Evolutionary conservation across 495 filamentous ascomycete genomes (phyloP).

Genomic region (Aspergillus incahuasiensis): DNA sequence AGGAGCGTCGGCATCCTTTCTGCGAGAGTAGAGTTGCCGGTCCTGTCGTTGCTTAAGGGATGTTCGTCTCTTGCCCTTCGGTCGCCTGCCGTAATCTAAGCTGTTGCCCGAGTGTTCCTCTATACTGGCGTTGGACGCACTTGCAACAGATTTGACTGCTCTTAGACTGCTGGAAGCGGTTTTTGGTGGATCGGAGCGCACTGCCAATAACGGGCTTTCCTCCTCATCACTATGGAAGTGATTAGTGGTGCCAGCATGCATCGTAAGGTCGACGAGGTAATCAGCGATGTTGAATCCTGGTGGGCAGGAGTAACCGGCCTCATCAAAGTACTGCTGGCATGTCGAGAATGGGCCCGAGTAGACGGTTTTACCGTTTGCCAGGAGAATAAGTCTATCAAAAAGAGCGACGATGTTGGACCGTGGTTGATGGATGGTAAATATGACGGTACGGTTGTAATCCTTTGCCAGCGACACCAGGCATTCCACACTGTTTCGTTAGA

Average conservation of each 20-base stretch:
- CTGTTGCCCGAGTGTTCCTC: conserved; percentile 55
- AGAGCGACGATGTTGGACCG: conserved; percentile 99
- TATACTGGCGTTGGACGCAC: conserved; percentile 63
- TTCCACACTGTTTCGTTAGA: conserved; percentile 57
- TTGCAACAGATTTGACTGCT: conserved; percentile 88
- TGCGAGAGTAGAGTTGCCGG: conserved; percentile 82
- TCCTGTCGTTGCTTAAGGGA: conserved; percentile 83
- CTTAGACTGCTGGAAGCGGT: conserved; percentile 82
- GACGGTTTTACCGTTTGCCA: conserved; percentile 84
- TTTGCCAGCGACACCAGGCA: conserved; percentile 92
- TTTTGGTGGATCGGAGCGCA: conserved; percentile 45
- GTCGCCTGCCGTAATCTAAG: conserved; percentile 55
- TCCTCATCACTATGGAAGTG: conserved; percentile 56
- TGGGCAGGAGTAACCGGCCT: conserved; percentile 84
- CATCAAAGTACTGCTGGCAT: conserved; percentile 90
- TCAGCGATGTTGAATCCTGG: conserved; percentile 98
- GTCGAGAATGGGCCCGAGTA: conserved; percentile 87
- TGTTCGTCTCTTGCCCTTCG: conserved; percentile 61
- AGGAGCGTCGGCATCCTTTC: conserved; percentile 55
- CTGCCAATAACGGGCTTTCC: conserved; percentile 35
- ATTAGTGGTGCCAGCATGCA: conserved; percentile 69
- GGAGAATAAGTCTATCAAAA: conserved; percentile 86
- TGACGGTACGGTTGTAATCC: conserved; percentile 91
- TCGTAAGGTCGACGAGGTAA: conserved; percentile 93
- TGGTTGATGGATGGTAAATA: conserved; percentile 99